Evolutionary conservation across 805 yeast species (phyloP), one percentile per base, ranked within the genome.

Genomic region (Starmera caribaea): DNA sequence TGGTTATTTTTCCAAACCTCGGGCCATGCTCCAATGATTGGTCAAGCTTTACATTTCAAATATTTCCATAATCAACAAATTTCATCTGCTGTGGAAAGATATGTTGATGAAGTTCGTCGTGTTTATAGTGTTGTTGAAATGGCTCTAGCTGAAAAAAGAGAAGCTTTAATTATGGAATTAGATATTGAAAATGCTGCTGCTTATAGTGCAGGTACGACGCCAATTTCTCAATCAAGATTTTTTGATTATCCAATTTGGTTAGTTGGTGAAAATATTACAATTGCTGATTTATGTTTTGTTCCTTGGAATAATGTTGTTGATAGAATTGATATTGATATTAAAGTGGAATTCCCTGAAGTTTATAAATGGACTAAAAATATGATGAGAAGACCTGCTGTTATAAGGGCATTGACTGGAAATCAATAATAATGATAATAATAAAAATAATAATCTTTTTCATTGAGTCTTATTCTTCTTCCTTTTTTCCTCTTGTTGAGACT

Each of bases 1-100:
- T 89, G 97, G 96, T 68, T 90, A 31, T 89, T 86, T 55, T 89
- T 89, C 68, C 97, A 89, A 63, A 87, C 96, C 3, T 82, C 94
- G 5, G 97, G 97, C 7, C 97, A 88, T 58, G 95, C 97, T 0
- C 96, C 97, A n/a, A 89, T 89, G 95, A 84, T 89, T 51, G 97
- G 97, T 15, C 97, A 89, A 62, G 96, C 97, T 8, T 70, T 90
- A 50, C 97, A 90, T 65, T 90, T 89, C 66, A 73, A 89, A 54
- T 87, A 85, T 58, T 87, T 89, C 69, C 96, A 89, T 58, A 74
- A 89, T 7, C 81, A 81, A 44, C 79, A 79, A 39, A 87, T 89
- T 3, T 87, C 90, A 15, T 75, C 87, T 42, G 96, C 97, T 0
- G 85, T 89, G 16, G 95, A 86, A 50, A 68, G 96, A 54, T 89